These are phyloP conservation scores for Pichia sp. DNA, from an alignment of 1,139 yeast species.

Conservation along the genomic window DNA sequence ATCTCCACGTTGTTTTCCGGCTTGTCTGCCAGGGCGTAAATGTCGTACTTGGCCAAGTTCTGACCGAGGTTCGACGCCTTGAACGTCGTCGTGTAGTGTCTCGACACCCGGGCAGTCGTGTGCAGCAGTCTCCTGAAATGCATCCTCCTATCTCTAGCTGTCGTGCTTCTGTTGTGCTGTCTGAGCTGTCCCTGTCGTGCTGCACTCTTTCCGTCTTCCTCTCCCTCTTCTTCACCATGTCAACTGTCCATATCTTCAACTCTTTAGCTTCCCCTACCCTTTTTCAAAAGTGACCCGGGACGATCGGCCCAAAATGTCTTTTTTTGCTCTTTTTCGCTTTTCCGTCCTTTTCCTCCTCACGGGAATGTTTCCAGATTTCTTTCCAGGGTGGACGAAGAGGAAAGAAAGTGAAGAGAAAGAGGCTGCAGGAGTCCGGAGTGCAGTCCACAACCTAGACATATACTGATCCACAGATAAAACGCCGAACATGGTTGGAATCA, in stretches of 20 bases:
- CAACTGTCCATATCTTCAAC: neutral
- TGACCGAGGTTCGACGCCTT: slow-evolving; percentile 33
- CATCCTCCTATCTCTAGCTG: neutral
- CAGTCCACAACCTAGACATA: too few relatives aligned
- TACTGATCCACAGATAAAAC: neutral
- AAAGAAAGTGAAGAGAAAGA: neutral
- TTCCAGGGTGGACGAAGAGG: neutral
- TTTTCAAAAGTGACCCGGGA: neutral
- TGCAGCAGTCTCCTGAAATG: slow-evolving; percentile 15
- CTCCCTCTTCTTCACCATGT: too few relatives aligned
- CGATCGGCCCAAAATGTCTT: neutral
- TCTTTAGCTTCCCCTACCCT: neutral
- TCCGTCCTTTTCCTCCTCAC: neutral
- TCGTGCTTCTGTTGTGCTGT: neutral
- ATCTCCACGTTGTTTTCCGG: slow-evolving; percentile 45
- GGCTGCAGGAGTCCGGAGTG: neutral
- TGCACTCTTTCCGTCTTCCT: too few relatives aligned
- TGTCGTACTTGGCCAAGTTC: slow-evolving; percentile 36
- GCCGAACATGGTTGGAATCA: slow-evolving; percentile 36
- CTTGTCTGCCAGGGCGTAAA: slow-evolving; percentile 34
- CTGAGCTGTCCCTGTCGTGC: too few relatives aligned
- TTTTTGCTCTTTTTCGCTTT: neutral
- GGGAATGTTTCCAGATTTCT: neutral
- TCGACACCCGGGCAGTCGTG: slow-evolving; percentile 4
- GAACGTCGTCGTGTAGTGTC: slow-evolving; percentile 28